Percentiles rank a stretch among this genome's conserved stretches.
Evolutionary conservation across 257 asterid genomes (phyloP).

Genomic region (Forsythia suspensa): DNA sequence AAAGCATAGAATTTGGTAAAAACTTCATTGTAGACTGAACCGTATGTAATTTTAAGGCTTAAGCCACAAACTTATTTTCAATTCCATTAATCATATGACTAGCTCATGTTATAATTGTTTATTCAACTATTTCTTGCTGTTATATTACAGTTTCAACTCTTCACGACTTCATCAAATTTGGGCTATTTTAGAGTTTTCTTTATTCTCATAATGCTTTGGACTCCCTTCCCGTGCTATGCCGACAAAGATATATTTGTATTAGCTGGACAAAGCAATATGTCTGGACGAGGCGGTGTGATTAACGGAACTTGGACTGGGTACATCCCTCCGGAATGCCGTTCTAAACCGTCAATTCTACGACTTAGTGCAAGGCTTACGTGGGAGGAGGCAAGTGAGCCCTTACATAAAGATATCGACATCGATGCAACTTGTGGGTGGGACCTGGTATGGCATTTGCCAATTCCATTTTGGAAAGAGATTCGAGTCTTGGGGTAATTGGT

Average conservation of each 20-base stretch:
- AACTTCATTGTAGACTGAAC: too few relatives aligned
- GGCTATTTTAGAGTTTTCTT: too few relatives aligned
- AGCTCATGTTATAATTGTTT: too few relatives aligned
- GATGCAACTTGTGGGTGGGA: slow-evolving; percentile 29
- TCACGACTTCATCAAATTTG: too few relatives aligned
- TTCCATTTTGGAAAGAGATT: slow-evolving; percentile 12
- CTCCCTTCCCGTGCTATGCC: too few relatives aligned
- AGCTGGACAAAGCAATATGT: slow-evolving; percentile 25
- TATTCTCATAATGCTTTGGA: too few relatives aligned
- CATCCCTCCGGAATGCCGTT: slow-evolving; percentile 1
- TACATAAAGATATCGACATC: slow-evolving; percentile 36
- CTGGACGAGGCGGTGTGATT: slow-evolving; percentile 1
- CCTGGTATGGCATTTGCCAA: slow-evolving; percentile 43
- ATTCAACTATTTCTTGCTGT: too few relatives aligned
- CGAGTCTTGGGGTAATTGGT: slow-evolving; percentile 19
- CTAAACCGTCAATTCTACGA: slow-evolving; percentile 21
- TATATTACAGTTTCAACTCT: too few relatives aligned
- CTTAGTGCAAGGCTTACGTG: slow-evolving; percentile 16
- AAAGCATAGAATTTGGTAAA: too few relatives aligned
- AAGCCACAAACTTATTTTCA: too few relatives aligned
- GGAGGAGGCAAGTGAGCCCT: slow-evolving; percentile 39
- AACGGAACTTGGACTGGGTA: neutral
- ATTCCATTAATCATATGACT: too few relatives aligned
- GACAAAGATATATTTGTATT: slow-evolving; percentile 4
- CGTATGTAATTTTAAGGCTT: too few relatives aligned